These are phyloP conservation scores for Chytriomyces sp. DNA, from an alignment of 192 early-diverging fungal genomes.

Conservation along the genomic window DNA sequence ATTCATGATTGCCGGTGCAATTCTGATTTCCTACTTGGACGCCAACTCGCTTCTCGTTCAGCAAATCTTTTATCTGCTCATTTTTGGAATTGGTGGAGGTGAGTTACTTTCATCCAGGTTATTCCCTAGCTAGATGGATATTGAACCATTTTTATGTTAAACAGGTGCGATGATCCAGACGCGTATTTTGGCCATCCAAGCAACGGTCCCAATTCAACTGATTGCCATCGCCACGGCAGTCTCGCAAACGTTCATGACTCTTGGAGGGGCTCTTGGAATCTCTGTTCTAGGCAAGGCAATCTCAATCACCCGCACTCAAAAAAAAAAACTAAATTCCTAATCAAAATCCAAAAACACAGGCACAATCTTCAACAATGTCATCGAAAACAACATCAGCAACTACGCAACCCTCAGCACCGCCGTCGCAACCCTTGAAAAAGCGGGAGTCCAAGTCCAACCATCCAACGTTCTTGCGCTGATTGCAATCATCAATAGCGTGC, in stretches of 20 bases:
- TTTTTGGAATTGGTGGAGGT: slow-evolving; percentile 79
- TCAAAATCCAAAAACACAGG: slow-evolving; percentile 67
- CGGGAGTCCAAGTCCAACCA: not conserved
- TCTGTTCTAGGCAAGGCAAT: slow-evolving; percentile 45
- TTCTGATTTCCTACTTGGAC: slow-evolving; percentile 69
- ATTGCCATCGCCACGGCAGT: slow-evolving; percentile 67
- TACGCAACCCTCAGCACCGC: slow-evolving; percentile 21
- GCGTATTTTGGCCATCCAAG: slow-evolving; percentile 75
- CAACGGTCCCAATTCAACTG: slow-evolving; percentile 59
- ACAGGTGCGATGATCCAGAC: slow-evolving; percentile 66
- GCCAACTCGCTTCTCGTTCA: slow-evolving; percentile 51
- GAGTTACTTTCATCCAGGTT: slow-evolving; percentile 59
- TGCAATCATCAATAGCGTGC: not conserved
- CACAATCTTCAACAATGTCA: slow-evolving; percentile 67
- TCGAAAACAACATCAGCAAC: slow-evolving; percentile 46
- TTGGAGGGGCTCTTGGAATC: slow-evolving; percentile 69
- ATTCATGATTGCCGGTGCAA: slow-evolving; percentile 66
- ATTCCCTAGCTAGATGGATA: slow-evolving; percentile 20
- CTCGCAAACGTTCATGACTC: slow-evolving; percentile 67
- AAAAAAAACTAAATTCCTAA: slow-evolving; percentile 61
- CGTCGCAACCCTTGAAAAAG: not conserved
- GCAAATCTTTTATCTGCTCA: slow-evolving; percentile 68
- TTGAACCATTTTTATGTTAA: slow-evolving; percentile 64
- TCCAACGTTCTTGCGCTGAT: slow-evolving; percentile 16
- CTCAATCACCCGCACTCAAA: too few relatives aligned